Evolutionary conservation across 495 filamentous ascomycete species (phyloP).

Genomic region (Terfezia claveryi): DNA sequence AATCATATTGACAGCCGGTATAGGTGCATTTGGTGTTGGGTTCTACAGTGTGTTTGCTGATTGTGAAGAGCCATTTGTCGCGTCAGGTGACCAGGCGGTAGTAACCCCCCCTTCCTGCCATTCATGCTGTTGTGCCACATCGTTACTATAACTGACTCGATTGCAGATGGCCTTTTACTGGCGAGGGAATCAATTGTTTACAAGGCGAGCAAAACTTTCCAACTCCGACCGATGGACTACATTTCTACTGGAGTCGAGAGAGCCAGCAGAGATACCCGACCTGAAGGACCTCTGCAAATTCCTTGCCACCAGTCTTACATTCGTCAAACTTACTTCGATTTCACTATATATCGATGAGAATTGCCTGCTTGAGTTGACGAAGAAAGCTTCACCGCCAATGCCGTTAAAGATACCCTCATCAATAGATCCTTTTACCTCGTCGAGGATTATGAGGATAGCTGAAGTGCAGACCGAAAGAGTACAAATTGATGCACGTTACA

Average conservation of each 20-base stretch:
- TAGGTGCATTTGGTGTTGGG: slow-evolving; percentile 71
- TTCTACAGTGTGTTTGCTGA: slow-evolving; percentile 98
- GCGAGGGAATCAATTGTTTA: slow-evolving; percentile 89
- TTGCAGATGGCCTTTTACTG: slow-evolving; percentile 82
- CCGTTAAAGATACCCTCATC: slow-evolving; percentile 54
- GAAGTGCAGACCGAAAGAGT: slow-evolving; percentile 54
- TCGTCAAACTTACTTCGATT: slow-evolving; percentile 68
- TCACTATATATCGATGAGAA: slow-evolving; percentile 81
- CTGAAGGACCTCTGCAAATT: slow-evolving; percentile 76
- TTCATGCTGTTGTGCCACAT: neutral
- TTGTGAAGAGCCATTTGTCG: slow-evolving; percentile 90
- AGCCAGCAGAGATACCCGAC: slow-evolving; percentile 63
- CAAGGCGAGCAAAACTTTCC: slow-evolving; percentile 48
- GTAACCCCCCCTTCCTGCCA: neutral
- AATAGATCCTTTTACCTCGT: slow-evolving; percentile 57
- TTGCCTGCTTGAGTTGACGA: slow-evolving; percentile 50
- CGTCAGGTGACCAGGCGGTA: slow-evolving; percentile 55
- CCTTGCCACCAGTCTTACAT: slow-evolving; percentile 82
- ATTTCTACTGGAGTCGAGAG: slow-evolving; percentile 84
- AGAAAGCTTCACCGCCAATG: slow-evolving; percentile 59
- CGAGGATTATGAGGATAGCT: slow-evolving; percentile 62
- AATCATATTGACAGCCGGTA: neutral
- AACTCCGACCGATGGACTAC: slow-evolving; percentile 49
- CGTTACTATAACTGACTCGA: neutral
- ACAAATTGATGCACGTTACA: slow-evolving; percentile 80